A percentile compares a stretch with the other conserved stretches of the same genome.
phyloP scores from a whole-genome alignment of 176 grass and related monocot genomes.

The Poa pratensis region DNA sequence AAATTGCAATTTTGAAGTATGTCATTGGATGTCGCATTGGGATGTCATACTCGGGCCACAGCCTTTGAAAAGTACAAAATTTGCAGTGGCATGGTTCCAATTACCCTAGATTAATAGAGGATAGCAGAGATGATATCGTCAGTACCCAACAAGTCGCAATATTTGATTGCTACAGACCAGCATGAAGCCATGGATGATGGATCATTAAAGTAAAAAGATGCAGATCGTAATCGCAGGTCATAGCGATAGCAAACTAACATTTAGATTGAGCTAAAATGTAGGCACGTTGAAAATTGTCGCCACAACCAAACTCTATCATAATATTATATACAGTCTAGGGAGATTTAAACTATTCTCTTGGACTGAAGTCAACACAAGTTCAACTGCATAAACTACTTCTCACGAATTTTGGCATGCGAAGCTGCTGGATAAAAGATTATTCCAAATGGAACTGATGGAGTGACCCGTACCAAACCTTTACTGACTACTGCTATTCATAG shows the following conservation, averaged over 20 bases:
- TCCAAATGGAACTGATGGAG: neutral
- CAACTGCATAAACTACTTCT: constrained; percentile 37
- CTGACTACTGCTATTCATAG: neutral
- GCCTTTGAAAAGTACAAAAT: neutral
- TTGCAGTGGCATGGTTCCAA: neutral
- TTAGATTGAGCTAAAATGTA: neutral
- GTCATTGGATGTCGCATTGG: constrained; percentile 1
- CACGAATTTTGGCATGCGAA: constrained; percentile 8
- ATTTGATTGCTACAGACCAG: neutral
- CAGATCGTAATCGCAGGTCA: constrained; percentile 23
- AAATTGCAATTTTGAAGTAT: neutral
- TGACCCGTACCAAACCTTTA: constrained; percentile 27
- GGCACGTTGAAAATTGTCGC: constrained; percentile 29
- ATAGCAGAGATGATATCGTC: constrained; percentile 28
- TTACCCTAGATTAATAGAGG: constrained; percentile 17
- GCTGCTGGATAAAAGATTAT: neutral
- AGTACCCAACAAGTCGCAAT: constrained; percentile 22
- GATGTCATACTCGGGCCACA: neutral
- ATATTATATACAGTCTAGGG: neutral
- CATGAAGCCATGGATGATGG: neutral
- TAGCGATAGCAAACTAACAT: constrained; percentile 31
- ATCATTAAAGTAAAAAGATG: constrained; percentile 1
- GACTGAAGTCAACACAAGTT: constrained; percentile 22
- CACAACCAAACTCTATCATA: neutral
- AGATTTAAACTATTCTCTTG: constrained; percentile 24